These are phyloP conservation scores for Cercospora janseana DNA, from an alignment of 2,329 filamentous ascomycete genomes.

Conservation along the genomic window DNA sequence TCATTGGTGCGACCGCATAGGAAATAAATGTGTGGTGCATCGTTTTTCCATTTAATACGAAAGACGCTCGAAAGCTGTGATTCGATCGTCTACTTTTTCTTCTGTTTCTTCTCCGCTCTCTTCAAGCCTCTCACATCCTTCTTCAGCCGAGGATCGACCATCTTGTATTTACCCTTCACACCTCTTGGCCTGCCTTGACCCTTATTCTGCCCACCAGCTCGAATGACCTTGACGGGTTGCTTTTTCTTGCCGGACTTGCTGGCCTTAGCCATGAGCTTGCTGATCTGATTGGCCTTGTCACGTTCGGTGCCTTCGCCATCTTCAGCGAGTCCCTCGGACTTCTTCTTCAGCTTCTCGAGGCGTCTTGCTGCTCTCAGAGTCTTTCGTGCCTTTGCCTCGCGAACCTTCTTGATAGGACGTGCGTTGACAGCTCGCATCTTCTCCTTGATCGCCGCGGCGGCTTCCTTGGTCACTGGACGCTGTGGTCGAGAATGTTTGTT, in stretches of 20 bases:
- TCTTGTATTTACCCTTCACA: slow-evolving; percentile 95
- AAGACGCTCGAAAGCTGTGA: too few relatives aligned
- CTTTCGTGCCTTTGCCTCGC: slow-evolving; percentile 93
- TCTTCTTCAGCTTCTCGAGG: slow-evolving; percentile 94
- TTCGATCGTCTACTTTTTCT: slow-evolving; percentile 25
- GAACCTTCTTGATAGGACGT: slow-evolving; percentile 97
- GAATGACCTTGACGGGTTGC: slow-evolving; percentile 80
- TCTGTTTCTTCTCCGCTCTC: slow-evolving; percentile 67
- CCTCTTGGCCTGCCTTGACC: slow-evolving; percentile 86
- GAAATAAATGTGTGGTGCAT: too few relatives aligned
- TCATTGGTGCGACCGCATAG: too few relatives aligned
- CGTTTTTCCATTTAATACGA: too few relatives aligned
- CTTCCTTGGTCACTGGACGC: slow-evolving; percentile 88
- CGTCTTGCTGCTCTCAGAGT: slow-evolving; percentile 90
- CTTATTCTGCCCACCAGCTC: slow-evolving; percentile 79
- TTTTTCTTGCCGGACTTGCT: slow-evolving; percentile 68
- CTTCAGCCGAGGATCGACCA: slow-evolving; percentile 93
- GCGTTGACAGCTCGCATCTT: slow-evolving; percentile 91
- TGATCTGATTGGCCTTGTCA: slow-evolving; percentile 86
- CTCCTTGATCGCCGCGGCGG: slow-evolving; percentile 87
- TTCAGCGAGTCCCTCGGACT: slow-evolving; percentile 82
- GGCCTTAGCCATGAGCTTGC: slow-evolving; percentile 76
- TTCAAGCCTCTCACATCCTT: slow-evolving; percentile 91
- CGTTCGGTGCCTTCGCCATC: slow-evolving; percentile 75
- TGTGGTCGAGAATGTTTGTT: slow-evolving; percentile 75